Percentiles rank a stretch among this genome's conserved stretches.
phyloP scores from a whole-genome alignment of 2,329 filamentous ascomycete genomes.

The Cladosporium cucumerinum region DNA sequence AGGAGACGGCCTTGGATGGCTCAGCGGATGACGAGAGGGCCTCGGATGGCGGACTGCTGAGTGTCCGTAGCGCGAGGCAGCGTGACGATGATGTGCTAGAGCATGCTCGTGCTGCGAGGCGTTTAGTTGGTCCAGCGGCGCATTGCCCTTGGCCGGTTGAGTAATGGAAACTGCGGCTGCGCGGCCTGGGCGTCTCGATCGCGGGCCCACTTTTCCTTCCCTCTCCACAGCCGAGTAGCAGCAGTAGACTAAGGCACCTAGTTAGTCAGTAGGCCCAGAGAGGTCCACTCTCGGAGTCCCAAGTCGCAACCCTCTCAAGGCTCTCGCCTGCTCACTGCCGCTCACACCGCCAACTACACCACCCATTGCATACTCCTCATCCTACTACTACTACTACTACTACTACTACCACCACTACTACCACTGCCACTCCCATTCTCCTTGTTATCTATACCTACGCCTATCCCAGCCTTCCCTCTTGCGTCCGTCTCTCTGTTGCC shows the following conservation, averaged over 20 bases:
- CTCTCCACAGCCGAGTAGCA: conserved; percentile 6
- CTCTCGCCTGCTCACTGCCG: conserved; percentile 2
- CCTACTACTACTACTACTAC: conserved; percentile 12
- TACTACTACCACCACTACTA: not conserved
- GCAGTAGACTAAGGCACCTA: not conserved
- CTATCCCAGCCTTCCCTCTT: conserved; percentile 10
- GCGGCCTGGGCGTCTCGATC: not conserved
- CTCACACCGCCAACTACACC: conserved; percentile 7
- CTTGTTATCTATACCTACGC: conserved; percentile 4
- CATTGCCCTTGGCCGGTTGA: not conserved
- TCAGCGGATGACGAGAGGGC: not conserved
- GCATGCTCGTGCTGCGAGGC: not conserved
- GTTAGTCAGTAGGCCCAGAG: not conserved
- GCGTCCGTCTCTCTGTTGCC: not conserved
- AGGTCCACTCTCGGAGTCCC: conserved; percentile 1
- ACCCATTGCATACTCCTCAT: conserved; percentile 7
- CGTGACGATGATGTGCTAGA: conserved; percentile 6
- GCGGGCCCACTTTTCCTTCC: not conserved
- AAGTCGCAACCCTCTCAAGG: conserved; percentile 1
- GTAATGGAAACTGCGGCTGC: conserved; percentile 1
- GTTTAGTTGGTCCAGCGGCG: not conserved
- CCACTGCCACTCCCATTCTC: conserved; percentile 12
- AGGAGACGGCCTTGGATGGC: not conserved
- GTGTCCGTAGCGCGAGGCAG: not conserved
- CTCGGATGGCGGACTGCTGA: not conserved